These are phyloP conservation scores for Ceratocystis huliohia DNA, from an alignment of 2,329 filamentous ascomycete genomes.

Conservation along the genomic window DNA sequence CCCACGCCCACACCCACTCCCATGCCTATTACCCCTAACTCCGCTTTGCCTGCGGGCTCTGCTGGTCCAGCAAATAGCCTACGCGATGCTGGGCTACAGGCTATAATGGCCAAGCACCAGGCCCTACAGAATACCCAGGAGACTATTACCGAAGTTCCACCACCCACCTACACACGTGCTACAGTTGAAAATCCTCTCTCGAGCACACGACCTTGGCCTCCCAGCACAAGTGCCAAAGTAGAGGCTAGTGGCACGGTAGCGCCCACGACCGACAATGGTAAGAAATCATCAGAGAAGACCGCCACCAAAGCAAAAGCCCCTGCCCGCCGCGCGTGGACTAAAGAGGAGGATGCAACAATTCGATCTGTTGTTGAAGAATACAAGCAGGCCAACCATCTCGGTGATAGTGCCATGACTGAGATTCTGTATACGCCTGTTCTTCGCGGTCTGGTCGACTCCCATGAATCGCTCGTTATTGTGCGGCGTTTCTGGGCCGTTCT, in stretches of 20 bases:
- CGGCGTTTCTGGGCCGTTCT: constrained; percentile 10
- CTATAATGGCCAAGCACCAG: not conserved
- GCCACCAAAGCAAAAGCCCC: not conserved
- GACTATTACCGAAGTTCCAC: not conserved
- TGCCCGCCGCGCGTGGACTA: constrained; percentile 9
- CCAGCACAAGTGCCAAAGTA: not conserved
- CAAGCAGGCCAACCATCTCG: constrained; percentile 6
- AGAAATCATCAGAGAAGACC: not conserved
- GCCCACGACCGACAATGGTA: not conserved
- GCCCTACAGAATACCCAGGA: not conserved
- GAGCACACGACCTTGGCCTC: not conserved
- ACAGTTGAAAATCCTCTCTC: not conserved
- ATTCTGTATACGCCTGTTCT: constrained; percentile 18
- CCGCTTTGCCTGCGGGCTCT: not conserved
- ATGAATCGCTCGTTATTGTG: constrained; percentile 7
- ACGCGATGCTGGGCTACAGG: constrained; percentile 1
- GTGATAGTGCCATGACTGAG: constrained; percentile 5
- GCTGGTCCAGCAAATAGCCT: not conserved
- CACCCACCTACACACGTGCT: not conserved
- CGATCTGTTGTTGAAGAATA: constrained; percentile 9
- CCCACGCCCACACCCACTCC: not conserved
- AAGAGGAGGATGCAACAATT: constrained; percentile 10
- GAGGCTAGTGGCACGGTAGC: not conserved
- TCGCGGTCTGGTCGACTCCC: constrained; percentile 14
- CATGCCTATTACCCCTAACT: not conserved